phyloP scores from a whole-genome alignment of 1,284 basidiomycete species.

The Vanrija pseudolonga region DNA sequence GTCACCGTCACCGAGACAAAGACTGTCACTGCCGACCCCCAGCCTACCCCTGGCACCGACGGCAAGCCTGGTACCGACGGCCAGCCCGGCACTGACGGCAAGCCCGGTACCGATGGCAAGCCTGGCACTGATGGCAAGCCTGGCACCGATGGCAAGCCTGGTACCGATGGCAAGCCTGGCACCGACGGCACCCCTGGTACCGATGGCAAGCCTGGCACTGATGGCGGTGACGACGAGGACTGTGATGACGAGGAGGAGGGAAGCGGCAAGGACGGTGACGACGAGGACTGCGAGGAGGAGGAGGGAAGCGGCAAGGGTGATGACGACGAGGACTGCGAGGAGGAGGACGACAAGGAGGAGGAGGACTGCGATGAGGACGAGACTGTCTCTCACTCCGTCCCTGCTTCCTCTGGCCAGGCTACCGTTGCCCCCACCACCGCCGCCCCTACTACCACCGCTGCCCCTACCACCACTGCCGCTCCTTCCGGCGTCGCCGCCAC shows the following conservation, averaged over 20 bases:
- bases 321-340: too few species aligned
- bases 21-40: not conserved
- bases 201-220: too few species aligned
- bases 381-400: not conserved
- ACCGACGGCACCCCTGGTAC: too few species aligned
- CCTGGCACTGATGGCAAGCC: too few species aligned
- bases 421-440: not conserved
- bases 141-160: not conserved
- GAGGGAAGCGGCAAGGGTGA: too few species aligned
- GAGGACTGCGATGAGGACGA: slow-evolving; percentile 2
- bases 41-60: not conserved
- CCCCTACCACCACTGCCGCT: not conserved
- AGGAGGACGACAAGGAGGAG: not conserved
- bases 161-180: not conserved
- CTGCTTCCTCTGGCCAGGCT: not conserved
- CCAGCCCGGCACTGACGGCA: not conserved
- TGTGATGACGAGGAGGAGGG: too few species aligned
- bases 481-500: not conserved
- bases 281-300: too few species aligned
- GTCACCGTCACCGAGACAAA: slow-evolving; percentile 1
- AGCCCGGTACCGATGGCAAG: too few species aligned
- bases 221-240: too few species aligned
- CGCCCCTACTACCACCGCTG: not conserved
- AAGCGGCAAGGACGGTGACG: too few species aligned
- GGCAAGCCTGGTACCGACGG: not conserved